Base-by-base conservation (phyloP, 1,284 basidiomycete genomes). In the Phellopilus nigrolimitatus region DNA sequence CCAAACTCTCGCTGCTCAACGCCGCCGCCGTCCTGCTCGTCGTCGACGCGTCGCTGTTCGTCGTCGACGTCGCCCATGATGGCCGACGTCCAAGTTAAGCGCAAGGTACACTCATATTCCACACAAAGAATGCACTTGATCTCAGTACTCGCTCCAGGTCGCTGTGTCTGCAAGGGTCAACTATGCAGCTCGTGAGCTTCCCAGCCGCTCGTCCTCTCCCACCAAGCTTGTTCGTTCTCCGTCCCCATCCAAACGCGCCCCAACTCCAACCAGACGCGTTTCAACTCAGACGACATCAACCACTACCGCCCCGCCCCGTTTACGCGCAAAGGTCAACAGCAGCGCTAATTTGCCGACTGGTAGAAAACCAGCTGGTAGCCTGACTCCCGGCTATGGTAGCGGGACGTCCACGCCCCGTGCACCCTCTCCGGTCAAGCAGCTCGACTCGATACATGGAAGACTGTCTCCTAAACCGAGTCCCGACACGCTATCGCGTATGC, bases 281-380 rank as follows among this genome's bases (percentile, higher is more conserved):
- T 65, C 67, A 2, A 59, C 67, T 36, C 57, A 64, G 2, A 59
- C 68, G 17, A 66, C 69, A 15, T 60, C 67, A 28, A 66, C 72
- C 3, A 63, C 67, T 9, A 62, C 64, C 21, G 57, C 64, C 6
- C 39, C 53, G 28, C 38, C 42, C 4, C 68, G 76, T 52, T 78
- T 78, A 6, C 82, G 72, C 60, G 80, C 79, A 45, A 85, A 80
- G 63, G 71, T 86, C 27, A 84, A 78, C 59, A 73, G 67, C 54
- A 76, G 70, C 58, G 80, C 78, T 41, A 73, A 70, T 28, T 61
- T 70, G 9, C 21, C 38, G 15, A 15, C 66, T 22, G 39, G 61
- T 5, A 74, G 76, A 44, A 82, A 76, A 62, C 51, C 68, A 1
- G 64, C 68, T 37, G 54, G 47, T 67, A 17, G 56, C 48, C 31